Percentiles rank a stretch among this genome's conserved stretches.
phyloP scores from a whole-genome alignment of 83 land plant genomes.

The Picea abies region DNA sequence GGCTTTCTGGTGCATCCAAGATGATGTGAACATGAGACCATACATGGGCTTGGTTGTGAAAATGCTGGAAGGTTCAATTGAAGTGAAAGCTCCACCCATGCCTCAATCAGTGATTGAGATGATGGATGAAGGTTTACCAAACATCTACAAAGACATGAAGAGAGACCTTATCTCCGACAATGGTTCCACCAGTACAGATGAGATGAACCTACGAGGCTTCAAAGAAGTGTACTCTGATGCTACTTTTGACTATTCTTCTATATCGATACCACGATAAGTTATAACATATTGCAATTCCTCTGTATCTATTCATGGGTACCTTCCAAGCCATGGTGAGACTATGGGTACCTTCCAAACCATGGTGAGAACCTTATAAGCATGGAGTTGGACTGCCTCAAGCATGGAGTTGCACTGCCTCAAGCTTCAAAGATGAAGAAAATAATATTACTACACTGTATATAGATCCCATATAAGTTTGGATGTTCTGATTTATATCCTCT shows the following conservation, averaged over 20 bases:
- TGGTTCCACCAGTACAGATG: constrained; percentile 7
- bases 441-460: no score
- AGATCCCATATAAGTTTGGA: no score
- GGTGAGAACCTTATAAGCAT: no score
- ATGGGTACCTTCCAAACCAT: no score
- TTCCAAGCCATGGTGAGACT: no score
- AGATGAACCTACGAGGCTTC: background rate
- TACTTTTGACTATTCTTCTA: constrained; percentile 15
- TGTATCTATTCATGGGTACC: no score
- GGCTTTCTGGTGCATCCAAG: constrained; percentile 77
- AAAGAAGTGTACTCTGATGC: background rate
- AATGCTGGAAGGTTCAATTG: constrained; percentile 63
- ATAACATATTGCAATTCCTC: no score
- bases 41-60: constrained; percentile 68
- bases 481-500: no score
- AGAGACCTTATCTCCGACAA: background rate
- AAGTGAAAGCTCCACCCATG: constrained; percentile 11
- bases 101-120: constrained; percentile 14
- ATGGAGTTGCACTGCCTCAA: no score
- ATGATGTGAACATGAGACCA: constrained; percentile 52
- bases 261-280: constrained; percentile 5
- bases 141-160: constrained; percentile 6
- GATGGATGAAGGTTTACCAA: constrained; percentile 17
- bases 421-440: no score
- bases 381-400: no score